Evolutionary conservation across 257 asterid genomes (phyloP).

Genomic region (Schizonepeta tenuifolia): DNA sequence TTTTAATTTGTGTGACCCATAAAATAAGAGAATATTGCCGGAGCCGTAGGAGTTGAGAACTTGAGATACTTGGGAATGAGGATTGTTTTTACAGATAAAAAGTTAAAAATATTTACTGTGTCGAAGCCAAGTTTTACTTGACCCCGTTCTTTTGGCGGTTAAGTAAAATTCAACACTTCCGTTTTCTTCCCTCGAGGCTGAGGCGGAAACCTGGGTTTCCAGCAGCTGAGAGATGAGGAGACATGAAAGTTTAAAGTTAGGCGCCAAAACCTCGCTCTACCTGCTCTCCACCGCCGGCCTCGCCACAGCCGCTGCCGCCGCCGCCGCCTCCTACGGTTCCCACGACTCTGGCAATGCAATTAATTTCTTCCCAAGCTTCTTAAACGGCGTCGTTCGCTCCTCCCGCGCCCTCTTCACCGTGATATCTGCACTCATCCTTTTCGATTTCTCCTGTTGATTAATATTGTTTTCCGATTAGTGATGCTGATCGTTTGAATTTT

Average conservation of each 20-base stretch:
- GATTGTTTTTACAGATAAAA: no score
- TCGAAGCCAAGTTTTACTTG: not conserved
- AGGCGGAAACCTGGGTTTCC: constrained; percentile 17
- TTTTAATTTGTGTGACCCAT: no score
- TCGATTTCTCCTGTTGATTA: not conserved
- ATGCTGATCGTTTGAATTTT: not conserved
- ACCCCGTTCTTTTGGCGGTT: constrained; percentile 6
- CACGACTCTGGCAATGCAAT: constrained; percentile 31
- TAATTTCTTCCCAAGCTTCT: constrained; percentile 45
- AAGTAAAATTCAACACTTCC: not conserved
- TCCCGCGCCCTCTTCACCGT: constrained; percentile 77
- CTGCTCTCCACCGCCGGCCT: constrained; percentile 59
- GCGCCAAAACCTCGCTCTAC: constrained; percentile 47
- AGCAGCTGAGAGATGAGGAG: constrained; percentile 41
- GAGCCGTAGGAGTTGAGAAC: no score
- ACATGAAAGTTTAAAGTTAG: constrained; percentile 37
- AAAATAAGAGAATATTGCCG: no score
- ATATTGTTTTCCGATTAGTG: not conserved
- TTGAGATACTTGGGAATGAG: no score
- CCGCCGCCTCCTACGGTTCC: constrained; percentile 46
- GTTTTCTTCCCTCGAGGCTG: not conserved
- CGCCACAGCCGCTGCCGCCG: constrained; percentile 45
- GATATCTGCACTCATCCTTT: not conserved
- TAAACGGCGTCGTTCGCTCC: constrained; percentile 79
- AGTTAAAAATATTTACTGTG: no score